Percentiles rank a stretch among this genome's conserved stretches.
phyloP scores from a whole-genome alignment of 805 yeast species.

The Tetrapisispora nanseiensis region DNA sequence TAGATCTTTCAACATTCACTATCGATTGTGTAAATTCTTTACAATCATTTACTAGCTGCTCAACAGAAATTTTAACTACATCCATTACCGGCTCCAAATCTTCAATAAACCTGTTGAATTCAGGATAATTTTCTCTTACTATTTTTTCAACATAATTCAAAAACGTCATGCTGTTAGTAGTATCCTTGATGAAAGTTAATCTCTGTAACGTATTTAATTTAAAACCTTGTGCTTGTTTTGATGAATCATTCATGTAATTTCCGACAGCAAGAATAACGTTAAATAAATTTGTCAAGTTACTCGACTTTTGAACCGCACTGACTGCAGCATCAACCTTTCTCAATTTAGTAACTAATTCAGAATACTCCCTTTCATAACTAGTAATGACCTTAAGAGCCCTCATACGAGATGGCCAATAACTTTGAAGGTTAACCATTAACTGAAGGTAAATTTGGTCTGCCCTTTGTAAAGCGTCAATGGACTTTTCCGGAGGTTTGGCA shows the following conservation, averaged over 20 bases:
- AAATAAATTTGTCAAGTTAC: slow-evolving; percentile 59
- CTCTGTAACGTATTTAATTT: slow-evolving; percentile 82
- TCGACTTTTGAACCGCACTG: slow-evolving; percentile 53
- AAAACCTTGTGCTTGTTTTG: slow-evolving; percentile 90
- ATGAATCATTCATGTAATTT: slow-evolving; percentile 89
- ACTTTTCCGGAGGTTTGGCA: slow-evolving; percentile 48
- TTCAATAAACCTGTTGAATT: slow-evolving; percentile 60
- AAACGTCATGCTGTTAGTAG: slow-evolving; percentile 76
- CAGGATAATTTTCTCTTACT: slow-evolving; percentile 77
- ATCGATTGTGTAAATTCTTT: slow-evolving; percentile 49
- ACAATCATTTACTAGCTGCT: slow-evolving; percentile 71
- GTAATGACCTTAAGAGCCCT: slow-evolving; percentile 66
- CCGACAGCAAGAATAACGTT: slow-evolving; percentile 87
- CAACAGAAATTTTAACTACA: slow-evolving; percentile 70
- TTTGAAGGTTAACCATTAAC: slow-evolving; percentile 70
- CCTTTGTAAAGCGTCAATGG: slow-evolving; percentile 68
- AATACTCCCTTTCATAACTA: slow-evolving; percentile 68
- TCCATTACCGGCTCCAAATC: slow-evolving; percentile 51
- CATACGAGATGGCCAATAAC: slow-evolving; percentile 89
- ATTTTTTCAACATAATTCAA: slow-evolving; percentile 86
- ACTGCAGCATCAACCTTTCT: slow-evolving; percentile 66
- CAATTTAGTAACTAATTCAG: slow-evolving; percentile 57
- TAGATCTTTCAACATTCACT: slow-evolving; percentile 59
- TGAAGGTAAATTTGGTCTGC: slow-evolving; percentile 81
- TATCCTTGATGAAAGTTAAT: slow-evolving; percentile 83